Conservation (phyloP, 345 rosid species). For the Rhizophora mangle region DNA sequence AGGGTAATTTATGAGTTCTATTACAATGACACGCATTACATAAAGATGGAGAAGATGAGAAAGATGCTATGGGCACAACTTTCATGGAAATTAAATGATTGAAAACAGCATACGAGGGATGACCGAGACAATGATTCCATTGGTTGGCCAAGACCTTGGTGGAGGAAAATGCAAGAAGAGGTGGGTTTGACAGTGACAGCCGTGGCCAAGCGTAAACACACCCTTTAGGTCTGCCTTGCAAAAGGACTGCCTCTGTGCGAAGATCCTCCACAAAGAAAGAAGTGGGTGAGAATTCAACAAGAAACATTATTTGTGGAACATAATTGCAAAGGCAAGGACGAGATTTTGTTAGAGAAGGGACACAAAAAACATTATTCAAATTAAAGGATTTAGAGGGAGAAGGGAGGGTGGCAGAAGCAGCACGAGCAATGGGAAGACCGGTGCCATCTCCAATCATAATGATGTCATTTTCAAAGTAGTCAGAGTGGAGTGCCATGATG, state of each 20-base stretch:
- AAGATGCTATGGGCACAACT: no score
- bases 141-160: background rate
- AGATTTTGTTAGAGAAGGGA: background rate
- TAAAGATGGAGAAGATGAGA: background rate
- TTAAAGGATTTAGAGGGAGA: background rate
- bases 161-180: background rate
- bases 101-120: background rate
- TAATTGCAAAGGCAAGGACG: background rate
- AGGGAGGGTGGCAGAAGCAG: background rate
- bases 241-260: background rate
- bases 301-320: background rate
- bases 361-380: background rate
- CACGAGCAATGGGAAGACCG: background rate
- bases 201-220: background rate
- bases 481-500: background rate
- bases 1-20: background rate
- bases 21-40: background rate
- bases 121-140: slow-evolving; percentile 3
- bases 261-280: slow-evolving; percentile 1
- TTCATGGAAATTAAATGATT: background rate
- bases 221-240: background rate
- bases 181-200: background rate
- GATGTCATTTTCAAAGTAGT: background rate
- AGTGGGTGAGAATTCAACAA: background rate
- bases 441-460: background rate